phyloP scores from a whole-genome alignment of 73 alveolate genomes.

The Uronychia binucleata region DNA sequence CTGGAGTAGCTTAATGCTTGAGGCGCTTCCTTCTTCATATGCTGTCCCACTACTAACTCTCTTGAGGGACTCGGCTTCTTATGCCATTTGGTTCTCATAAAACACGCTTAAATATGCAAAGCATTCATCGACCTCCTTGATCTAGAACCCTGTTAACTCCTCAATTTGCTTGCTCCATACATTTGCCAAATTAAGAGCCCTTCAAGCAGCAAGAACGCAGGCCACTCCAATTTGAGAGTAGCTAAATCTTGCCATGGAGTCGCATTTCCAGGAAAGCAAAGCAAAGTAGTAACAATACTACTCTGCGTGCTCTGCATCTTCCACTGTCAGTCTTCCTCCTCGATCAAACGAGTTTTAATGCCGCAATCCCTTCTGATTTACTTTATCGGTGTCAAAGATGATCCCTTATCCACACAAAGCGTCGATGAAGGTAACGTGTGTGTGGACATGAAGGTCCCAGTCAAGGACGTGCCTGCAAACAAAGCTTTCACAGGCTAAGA shows the following conservation, averaged over 20 bases:
- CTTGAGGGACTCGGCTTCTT: too few relatives aligned
- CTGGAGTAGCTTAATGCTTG: too few relatives aligned
- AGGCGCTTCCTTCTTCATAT: too few relatives aligned
- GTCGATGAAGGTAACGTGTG: background rate
- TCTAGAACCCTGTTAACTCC: background rate
- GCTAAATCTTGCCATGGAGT: background rate
- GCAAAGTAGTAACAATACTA: background rate
- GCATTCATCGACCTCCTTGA: background rate
- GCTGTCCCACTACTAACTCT: too few relatives aligned
- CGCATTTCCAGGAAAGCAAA: background rate
- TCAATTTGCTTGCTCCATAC: too few relatives aligned
- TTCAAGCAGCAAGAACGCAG: background rate
- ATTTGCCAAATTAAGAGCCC: too few relatives aligned
- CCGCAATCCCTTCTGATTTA: too few relatives aligned
- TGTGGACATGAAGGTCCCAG: background rate
- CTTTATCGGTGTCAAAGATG: background rate
- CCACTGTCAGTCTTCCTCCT: background rate
- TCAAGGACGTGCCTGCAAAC: background rate
- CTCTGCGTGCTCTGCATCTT: background rate
- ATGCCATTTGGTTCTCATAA: too few relatives aligned
- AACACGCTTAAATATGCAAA: background rate
- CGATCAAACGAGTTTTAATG: background rate
- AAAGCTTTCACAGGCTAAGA: background rate
- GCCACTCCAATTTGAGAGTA: background rate
- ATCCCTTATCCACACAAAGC: background rate